Evolutionary conservation across 805 yeast species (phyloP).

Genomic region (Jamesozyma lodderae): DNA sequence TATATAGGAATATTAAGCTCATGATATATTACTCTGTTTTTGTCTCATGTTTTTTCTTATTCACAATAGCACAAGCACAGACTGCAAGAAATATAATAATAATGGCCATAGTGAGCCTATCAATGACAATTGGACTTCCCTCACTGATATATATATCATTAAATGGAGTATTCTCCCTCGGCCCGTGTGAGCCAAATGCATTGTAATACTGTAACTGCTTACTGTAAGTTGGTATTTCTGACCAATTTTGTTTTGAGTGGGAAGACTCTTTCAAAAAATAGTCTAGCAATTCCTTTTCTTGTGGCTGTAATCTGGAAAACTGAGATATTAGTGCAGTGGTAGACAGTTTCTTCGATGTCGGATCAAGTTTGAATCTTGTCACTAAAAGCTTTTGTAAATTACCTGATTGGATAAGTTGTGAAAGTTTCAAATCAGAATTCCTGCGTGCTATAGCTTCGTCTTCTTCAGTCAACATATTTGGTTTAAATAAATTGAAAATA

Average conservation of each 20-base stretch:
- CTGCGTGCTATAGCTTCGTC: constrained; percentile 16
- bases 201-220: constrained; percentile 53
- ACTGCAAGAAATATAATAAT: background rate
- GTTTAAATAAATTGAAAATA: constrained; percentile 20
- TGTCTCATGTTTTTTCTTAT: too few species aligned
- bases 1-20: too few species aligned
- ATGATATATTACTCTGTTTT: too few species aligned
- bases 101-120: background rate
- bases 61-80: background rate
- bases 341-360: constrained; percentile 1
- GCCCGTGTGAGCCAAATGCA: constrained; percentile 65
- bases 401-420: constrained; percentile 10
- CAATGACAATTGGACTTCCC: background rate
- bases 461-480: constrained; percentile 17
- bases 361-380: constrained; percentile 9
- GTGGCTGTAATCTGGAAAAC: constrained; percentile 8
- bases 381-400: constrained; percentile 11
- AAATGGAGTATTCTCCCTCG: constrained; percentile 49
- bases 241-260: constrained; percentile 42
- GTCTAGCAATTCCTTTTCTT: constrained; percentile 16
- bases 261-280: constrained; percentile 14
- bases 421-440: constrained; percentile 5
- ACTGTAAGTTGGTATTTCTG: constrained; percentile 36
- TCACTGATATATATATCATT: constrained; percentile 4
- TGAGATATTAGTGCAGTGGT: constrained; percentile 3